Evolutionary conservation across 2,329 filamentous ascomycete genomes (phyloP).

Genomic region (Xylaria sp.): DNA sequence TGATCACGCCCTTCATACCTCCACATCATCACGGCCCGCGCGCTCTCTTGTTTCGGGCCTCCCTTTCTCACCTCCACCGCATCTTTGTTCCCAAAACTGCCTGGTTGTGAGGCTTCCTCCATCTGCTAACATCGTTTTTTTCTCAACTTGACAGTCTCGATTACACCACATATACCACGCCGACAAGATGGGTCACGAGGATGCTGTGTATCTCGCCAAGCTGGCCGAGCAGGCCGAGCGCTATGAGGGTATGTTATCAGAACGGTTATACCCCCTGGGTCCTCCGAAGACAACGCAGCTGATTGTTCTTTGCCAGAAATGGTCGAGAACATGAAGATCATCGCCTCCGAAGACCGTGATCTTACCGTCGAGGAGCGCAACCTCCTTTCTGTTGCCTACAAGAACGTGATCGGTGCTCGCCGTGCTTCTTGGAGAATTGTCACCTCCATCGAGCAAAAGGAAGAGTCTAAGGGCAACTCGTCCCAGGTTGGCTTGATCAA

Average conservation of each 20-base stretch:
- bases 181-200: constrained; percentile 96
- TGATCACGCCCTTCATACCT: constrained; percentile 4
- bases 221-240: constrained; percentile 99
- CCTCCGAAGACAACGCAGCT: constrained; percentile 28
- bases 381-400: constrained; percentile 97
- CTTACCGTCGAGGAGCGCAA: constrained; percentile 95
- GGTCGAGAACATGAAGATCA: constrained; percentile 99
- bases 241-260: constrained; percentile 84
- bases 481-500: constrained; percentile 91
- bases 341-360: constrained; percentile 86
- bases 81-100: constrained; percentile 34
- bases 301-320: constrained; percentile 74
- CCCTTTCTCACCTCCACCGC: constrained; percentile 30
- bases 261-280: constrained; percentile 15
- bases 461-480: constrained; percentile 98
- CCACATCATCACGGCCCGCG: constrained; percentile 17
- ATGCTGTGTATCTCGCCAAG: constrained; percentile 99
- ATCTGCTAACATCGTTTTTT: constrained; percentile 27
- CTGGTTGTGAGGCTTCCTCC: constrained; percentile 5
- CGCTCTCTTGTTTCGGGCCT: constrained; percentile 27
- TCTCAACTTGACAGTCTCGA: constrained; percentile 33
- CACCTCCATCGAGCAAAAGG: constrained; percentile 98
- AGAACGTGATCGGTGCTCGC: constrained; percentile 97
- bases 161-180: constrained; percentile 39
- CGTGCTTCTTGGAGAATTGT: constrained; percentile 99